These are phyloP conservation scores for Tetrahymena malaccensis DNA, from an alignment of 73 alveolate species.

Conservation along the genomic window DNA sequence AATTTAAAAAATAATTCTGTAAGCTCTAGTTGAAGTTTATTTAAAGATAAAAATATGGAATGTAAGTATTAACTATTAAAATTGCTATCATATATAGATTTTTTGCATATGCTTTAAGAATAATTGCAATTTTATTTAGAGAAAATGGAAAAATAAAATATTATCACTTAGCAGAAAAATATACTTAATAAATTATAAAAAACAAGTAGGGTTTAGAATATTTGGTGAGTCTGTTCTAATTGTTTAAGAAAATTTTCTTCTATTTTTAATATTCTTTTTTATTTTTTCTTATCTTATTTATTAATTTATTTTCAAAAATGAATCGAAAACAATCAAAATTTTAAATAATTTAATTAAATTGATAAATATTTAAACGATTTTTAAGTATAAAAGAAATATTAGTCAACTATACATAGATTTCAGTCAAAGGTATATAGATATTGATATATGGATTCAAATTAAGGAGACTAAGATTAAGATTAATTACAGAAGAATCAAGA, in stretches of 20 bases:
- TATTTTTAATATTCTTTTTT: too few species aligned
- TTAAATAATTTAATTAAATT: too few species aligned
- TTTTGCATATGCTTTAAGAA: too few species aligned
- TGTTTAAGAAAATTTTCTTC: neutral
- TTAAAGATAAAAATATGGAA: too few species aligned
- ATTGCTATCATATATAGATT: too few species aligned
- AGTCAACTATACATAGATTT: neutral
- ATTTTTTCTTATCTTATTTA: neutral
- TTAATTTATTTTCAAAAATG: neutral
- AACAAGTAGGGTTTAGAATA: neutral
- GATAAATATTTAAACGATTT: neutral
- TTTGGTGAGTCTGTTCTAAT: neutral
- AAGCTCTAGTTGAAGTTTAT: too few species aligned
- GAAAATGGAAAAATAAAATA: too few species aligned
- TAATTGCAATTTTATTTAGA: too few species aligned
- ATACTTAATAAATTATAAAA: too few species aligned
- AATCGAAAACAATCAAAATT: neutral
- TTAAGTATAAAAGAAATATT: neutral
- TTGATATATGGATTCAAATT: neutral
- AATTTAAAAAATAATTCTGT: too few species aligned
- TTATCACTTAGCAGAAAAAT: too few species aligned
- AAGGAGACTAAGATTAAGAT: neutral
- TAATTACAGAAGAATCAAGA: neutral
- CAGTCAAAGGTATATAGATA: neutral
- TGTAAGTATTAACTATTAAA: too few species aligned